A percentile compares a stretch with the other conserved stretches of the same genome.
These are phyloP conservation scores for Penicillium waksmanii DNA, from an alignment of 495 filamentous ascomycete species.

Conservation along the genomic window DNA sequence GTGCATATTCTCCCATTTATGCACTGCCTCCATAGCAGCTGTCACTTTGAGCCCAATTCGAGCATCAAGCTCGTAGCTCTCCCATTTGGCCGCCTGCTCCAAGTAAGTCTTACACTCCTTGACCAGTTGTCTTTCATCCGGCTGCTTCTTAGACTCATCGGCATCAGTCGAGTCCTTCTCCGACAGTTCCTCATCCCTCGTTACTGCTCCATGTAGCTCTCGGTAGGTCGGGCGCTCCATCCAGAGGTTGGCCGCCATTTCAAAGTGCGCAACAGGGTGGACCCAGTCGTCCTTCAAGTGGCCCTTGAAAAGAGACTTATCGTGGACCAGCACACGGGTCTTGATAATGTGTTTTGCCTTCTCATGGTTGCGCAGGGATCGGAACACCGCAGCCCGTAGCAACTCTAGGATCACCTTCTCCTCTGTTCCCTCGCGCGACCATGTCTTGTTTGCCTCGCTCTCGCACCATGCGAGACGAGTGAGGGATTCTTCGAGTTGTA, in stretches of 20 bases:
- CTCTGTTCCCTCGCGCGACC: constrained; percentile 66
- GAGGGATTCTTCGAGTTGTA: constrained; percentile 67
- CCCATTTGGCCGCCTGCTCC: constrained; percentile 81
- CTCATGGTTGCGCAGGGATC: constrained; percentile 61
- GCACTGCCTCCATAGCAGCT: constrained; percentile 77
- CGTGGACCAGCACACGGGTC: constrained; percentile 62
- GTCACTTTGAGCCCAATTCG: constrained; percentile 84
- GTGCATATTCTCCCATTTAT: constrained; percentile 59
- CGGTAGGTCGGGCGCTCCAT: constrained; percentile 55
- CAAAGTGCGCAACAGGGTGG: constrained; percentile 80
- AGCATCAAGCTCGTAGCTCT: constrained; percentile 83
- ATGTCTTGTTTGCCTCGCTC: constrained; percentile 53
- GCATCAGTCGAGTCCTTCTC: constrained; percentile 2
- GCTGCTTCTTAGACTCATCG: constrained; percentile 16
- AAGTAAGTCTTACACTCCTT: constrained; percentile 72
- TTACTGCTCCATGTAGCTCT: constrained; percentile 32
- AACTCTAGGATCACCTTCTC: constrained; percentile 73
- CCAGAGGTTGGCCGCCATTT: constrained; percentile 85
- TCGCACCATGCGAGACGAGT: constrained; percentile 68
- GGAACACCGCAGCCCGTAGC: constrained; percentile 66
- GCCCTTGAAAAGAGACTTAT: constrained; percentile 72
- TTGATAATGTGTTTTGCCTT: constrained; percentile 68
- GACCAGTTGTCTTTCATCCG: constrained; percentile 56
- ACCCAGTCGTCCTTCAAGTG: constrained; percentile 80
- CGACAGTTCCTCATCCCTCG: constrained; percentile 14